Base-by-base conservation (phyloP, 371 early-diverging fungal genomes). In the Mortierella sp. region DNA sequence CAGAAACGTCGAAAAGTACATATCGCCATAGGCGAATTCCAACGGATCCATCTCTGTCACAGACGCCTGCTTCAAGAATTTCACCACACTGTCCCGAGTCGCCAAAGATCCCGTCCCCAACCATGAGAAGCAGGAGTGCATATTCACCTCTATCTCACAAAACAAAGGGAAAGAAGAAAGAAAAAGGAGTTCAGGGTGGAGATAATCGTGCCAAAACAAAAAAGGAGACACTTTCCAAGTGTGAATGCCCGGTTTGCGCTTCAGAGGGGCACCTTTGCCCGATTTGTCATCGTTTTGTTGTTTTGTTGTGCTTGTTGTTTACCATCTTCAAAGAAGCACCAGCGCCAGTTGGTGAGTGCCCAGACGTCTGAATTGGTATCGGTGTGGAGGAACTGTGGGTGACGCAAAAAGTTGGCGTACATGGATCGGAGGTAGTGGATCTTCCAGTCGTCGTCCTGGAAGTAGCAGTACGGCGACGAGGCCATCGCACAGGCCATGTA, bases 241-340 rank as follows among this genome's bases (percentile, higher is more conserved):
- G 9, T n/a, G n/a, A n/a, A n/a, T n/a, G n/a, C n/a, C n/a, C n/a
- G n/a, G n/a, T n/a, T n/a, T n/a, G n/a, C n/a, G n/a, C n/a, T n/a
- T n/a, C n/a, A n/a, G n/a, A n/a, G n/a, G n/a, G n/a, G n/a, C n/a
- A n/a, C n/a, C n/a, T n/a, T n/a, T n/a, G n/a, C n/a, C n/a, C n/a
- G n/a, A n/a, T n/a, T n/a, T n/a, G 5, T 53, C 5, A 3, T 22
- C 52, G 26, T 53, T 9, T 53, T 26, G 11, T 29, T 29, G 7
- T 22, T 24, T 9, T 7, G 10, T 13, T 53, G 19, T 34, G 16
- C n/a, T n/a, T n/a, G n/a, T n/a, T n/a, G n/a, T n/a, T 79, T 89
- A 91, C 92, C 86, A 79, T 88, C 88, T 65, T 92, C 87, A 41
- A 86, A 90, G 79, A 91, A 91, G 68, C 92, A 92, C 87, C 91